Conservation (phyloP, 2,329 filamentous ascomycete species). For the Sporothrix protearum region DNA sequence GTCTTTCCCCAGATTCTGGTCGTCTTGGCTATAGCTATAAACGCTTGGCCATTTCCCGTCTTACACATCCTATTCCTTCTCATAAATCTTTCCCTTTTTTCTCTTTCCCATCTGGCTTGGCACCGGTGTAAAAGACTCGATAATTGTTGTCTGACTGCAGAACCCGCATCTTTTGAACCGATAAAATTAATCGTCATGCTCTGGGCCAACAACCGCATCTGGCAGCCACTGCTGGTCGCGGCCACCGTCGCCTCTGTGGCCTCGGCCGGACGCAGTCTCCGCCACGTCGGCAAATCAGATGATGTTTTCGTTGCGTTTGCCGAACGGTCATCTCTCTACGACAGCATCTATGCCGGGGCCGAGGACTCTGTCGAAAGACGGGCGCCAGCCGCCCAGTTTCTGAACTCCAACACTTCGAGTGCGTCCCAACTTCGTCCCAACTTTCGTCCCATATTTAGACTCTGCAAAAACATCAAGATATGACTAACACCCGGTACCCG, state of each 20-base stretch:
- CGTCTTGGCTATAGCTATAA: background rate
- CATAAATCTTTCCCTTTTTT: background rate
- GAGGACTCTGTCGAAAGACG: background rate
- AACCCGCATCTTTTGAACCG: background rate
- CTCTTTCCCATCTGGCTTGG: background rate
- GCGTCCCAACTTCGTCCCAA: background rate
- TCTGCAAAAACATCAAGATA: no score
- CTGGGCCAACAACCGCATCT: constrained; percentile 6
- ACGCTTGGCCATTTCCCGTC: background rate
- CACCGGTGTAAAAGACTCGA: background rate
- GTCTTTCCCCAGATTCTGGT: background rate
- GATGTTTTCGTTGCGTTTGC: background rate
- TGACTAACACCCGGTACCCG: background rate
- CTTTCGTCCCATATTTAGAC: no score
- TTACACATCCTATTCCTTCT: background rate
- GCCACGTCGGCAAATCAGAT: constrained; percentile 24
- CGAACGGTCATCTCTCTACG: background rate
- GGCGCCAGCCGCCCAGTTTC: constrained; percentile 18
- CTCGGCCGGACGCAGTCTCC: constrained; percentile 25
- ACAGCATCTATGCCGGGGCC: background rate
- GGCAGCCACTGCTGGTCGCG: constrained; percentile 19
- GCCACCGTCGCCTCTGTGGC: constrained; percentile 18
- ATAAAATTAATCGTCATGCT: constrained; percentile 18
- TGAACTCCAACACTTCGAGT: constrained; percentile 28
- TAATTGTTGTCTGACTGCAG: no score